Base-by-base conservation (phyloP, 257 asterid genomes). In the Linaria vulgaris region DNA sequence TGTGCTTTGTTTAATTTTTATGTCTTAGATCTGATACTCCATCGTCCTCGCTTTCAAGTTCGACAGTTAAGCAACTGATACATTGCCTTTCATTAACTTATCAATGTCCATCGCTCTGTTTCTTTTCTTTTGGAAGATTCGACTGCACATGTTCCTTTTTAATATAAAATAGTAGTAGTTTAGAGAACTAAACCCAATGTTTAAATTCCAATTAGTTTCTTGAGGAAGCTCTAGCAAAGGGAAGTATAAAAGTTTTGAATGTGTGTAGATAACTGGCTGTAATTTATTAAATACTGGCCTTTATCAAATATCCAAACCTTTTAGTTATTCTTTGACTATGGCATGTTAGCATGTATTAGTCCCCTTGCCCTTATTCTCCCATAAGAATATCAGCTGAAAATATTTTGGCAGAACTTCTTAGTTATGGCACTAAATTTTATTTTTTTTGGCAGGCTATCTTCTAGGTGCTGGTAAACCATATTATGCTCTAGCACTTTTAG, bases 401-500 rank as follows among this genome's bases (percentile, higher is more conserved):
- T 47, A 13, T 14, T 51, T 34, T 45, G 14, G 47, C 13, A 27
- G 16, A 53, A 52, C 62, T 15, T 57, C 38, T 30, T 68, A 3
- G 39, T 6, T 62, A 47, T 16, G 52, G 41, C 56, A 54, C 64
- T n/a, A n/a, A n/a, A n/a, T 6, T 8, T 34, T 6, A 21, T 16
- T 56, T 71, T 9, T 49, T 64, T 60, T 69, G 79, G 79, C 88
- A 89, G 99, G 97, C 34, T 92, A 92, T 80, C 99, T 92, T 70
- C 77, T 89, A 49, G 96, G 90, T 45, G 71, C 85, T 21, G 99
- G 94, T 37, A 92, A 89, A 79, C 91, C 96, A 6, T 87, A 74
- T 58, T 89, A 92, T 61, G 99, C 96, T 13, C 64, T 89, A 49
- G 94, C 99, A 30, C 95, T 92, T 38, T 64, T 85, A 5, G 99